Base-by-base conservation (phyloP, 192 early-diverging fungal genomes). In the Coemansia biformis region DNA sequence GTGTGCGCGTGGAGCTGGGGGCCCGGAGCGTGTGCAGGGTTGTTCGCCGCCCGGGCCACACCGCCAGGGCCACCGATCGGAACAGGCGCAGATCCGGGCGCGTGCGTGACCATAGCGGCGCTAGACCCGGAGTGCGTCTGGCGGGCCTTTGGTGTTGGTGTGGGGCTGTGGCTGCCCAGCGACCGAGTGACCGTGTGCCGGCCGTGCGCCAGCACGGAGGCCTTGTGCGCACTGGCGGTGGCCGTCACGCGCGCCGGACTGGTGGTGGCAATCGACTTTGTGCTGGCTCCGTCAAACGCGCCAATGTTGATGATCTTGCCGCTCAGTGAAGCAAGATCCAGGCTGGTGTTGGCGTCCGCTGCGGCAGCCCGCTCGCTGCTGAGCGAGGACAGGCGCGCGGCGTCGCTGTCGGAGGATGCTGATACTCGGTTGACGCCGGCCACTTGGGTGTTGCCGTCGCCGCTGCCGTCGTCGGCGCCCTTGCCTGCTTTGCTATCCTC, bases 391-490 rank as follows among this genome's bases (percentile, higher is more conserved):
- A 33, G 43, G 24, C 24, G 42, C 9, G 12, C 14, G 17, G 23
- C 31, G 29, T 32, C 48, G 8, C 7, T 10, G 3, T 1, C 29
- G 8, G 29, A 30, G 29, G 29, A 44, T 0, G 58, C 45, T 3
- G 55, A 57, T n/a, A 54, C 24, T 8, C 63, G 45, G 32, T 66
- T 66, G 33, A 66, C 48, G 5, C 63, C 63, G 14, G 51, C 63
- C 6, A 51, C 63, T 13, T 42, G 51, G 5, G 37, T 38, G 23
- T 24, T 51, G 12, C 28, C 51, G 12, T 30, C 28, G 12, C 42
- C 50, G 32, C 28, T 37, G 17, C 33, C 41, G 38, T 32, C 18
- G 33, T 50, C 48, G 23, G 51, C 49, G 30, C 43, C 37, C 18
- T 61, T n/a, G n/a, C n/a, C n/a, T n/a, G n/a, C 59, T 5, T 46